A percentile compares a stretch with the other conserved stretches of the same genome.
Evolutionary conservation across 2,329 filamentous ascomycete genomes (phyloP).

Genomic region (Phoma sp.): DNA sequence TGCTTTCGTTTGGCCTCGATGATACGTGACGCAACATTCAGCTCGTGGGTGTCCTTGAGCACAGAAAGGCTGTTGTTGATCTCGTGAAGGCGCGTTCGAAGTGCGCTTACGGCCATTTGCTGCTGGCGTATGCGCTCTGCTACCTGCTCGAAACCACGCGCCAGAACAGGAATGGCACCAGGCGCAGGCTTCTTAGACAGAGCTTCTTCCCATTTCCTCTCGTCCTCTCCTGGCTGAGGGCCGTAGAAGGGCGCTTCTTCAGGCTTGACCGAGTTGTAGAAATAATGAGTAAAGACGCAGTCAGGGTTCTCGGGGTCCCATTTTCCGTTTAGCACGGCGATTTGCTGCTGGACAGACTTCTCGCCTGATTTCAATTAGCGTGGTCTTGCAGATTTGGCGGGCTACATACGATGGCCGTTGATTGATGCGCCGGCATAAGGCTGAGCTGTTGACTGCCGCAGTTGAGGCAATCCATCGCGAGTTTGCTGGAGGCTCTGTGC

Average conservation of each 20-base stretch:
- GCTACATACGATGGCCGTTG: conserved; percentile 37
- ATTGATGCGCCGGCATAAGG: conserved; percentile 36
- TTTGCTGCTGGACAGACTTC: conserved; percentile 77
- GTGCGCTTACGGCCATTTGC: conserved; percentile 70
- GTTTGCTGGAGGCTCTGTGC: conserved; percentile 47
- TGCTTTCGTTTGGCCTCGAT: conserved; percentile 76
- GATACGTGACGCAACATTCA: conserved; percentile 75
- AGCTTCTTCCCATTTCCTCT: conserved; percentile 83
- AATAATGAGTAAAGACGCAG: conserved; percentile 81
- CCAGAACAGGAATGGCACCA: conserved; percentile 78
- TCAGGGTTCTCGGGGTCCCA: conserved; percentile 73
- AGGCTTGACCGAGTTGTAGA: conserved; percentile 84
- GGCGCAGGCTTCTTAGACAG: conserved; percentile 78
- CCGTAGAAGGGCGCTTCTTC: conserved; percentile 78
- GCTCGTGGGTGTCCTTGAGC: conserved; percentile 77
- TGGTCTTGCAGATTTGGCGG: background rate
- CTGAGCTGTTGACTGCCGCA: conserved; percentile 39
- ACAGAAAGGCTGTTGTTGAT: conserved; percentile 77
- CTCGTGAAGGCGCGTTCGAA: conserved; percentile 76
- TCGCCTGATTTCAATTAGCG: conserved; percentile 57
- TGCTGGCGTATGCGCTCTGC: conserved; percentile 76
- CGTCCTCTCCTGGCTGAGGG: conserved; percentile 72
- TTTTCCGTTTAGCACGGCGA: conserved; percentile 72
- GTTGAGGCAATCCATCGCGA: conserved; percentile 45
- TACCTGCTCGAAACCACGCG: conserved; percentile 74